Evolutionary conservation across 139 green algal genomes (phyloP).

Genomic region (Ettlia oleoabundans): DNA sequence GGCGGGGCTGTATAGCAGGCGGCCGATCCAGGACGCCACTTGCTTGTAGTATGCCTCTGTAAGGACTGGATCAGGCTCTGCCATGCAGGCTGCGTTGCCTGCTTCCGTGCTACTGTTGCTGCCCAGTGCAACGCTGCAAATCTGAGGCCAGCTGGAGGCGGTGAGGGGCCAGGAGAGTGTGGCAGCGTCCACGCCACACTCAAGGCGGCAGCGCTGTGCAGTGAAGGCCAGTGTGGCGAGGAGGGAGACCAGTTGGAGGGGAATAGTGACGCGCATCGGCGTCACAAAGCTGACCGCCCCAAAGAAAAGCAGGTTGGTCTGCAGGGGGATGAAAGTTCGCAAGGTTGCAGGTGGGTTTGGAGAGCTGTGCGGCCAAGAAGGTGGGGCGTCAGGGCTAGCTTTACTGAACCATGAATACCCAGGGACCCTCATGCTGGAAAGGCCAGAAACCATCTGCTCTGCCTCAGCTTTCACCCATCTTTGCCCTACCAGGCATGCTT

Average conservation of each 20-base stretch:
- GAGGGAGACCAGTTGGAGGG: background rate
- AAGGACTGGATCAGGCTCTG: too few relatives aligned
- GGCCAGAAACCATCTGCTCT: too few relatives aligned
- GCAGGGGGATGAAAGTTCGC: background rate
- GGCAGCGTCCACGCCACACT: background rate
- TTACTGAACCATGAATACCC: too few relatives aligned
- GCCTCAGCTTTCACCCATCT: too few relatives aligned
- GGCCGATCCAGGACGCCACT: too few relatives aligned
- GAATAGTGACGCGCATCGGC: background rate
- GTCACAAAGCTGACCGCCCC: background rate
- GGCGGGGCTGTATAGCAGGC: too few relatives aligned
- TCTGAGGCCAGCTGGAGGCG: background rate
- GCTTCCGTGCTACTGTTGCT: background rate
- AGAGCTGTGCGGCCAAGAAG: too few relatives aligned
- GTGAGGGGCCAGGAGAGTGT: background rate
- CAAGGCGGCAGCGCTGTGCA: background rate
- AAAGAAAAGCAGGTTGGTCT: constrained; percentile 2
- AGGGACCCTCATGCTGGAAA: too few relatives aligned
- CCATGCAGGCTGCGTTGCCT: background rate
- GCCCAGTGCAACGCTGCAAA: background rate
- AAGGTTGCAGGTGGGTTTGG: too few relatives aligned
- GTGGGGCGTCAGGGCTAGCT: too few relatives aligned
- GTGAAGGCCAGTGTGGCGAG: background rate
- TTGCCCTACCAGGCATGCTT: too few relatives aligned
- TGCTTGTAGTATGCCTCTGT: too few relatives aligned